Evolutionary conservation across 2,329 filamentous ascomycete genomes (phyloP), one percentile per base, ranked within the genome.

Genomic region (Amauroascus niger): DNA sequence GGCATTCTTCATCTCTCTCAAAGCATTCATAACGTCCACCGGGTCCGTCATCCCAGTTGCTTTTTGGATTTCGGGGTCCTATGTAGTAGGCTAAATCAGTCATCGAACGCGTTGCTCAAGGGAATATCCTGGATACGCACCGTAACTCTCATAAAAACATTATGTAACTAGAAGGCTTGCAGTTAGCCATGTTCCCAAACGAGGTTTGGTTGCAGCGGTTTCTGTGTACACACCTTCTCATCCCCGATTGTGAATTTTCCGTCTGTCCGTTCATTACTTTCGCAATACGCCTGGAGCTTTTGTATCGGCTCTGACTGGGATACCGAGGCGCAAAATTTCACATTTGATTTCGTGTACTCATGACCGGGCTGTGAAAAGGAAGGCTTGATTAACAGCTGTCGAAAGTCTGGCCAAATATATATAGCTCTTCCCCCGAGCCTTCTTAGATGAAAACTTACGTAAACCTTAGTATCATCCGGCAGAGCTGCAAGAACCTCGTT

Each of bases 321-420:
- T 14, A 97, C 85, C 1, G 84, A 85, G 55, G 86, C 73, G 46
- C 82, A 84, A 66, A 98, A 98, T 67, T 88, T 88, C 64, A 93
- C 88, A 65, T 98, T 98, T 49, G 85, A 80, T 71, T 93, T 95
- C n/a, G 93, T 98, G 73, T 98, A 98, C 70, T 97, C 93, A 64
- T 98, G 93, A 3, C 93, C 93, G 16, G 91, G 90, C 84, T 91
- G 57, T 20, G 55, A 44, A 41, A 22, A 45, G 24, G 6, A 26
- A 35, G n/a, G 44, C 16, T 43, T 33, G 16, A 49, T 47, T 49
- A 49, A 18, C 22, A 26, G 3, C 3, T 20, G 16, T 46, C 28
- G 26, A 13, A 7, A 18, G 32, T 5, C n/a, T 32, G 8, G 16
- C 22, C 26, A 13, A 16, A n/a, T n/a, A n/a, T n/a, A n/a, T n/a